These are phyloP conservation scores for Wallacemonas collosoma DNA, from an alignment of 208 protist genomes.

Conservation along the genomic window DNA sequence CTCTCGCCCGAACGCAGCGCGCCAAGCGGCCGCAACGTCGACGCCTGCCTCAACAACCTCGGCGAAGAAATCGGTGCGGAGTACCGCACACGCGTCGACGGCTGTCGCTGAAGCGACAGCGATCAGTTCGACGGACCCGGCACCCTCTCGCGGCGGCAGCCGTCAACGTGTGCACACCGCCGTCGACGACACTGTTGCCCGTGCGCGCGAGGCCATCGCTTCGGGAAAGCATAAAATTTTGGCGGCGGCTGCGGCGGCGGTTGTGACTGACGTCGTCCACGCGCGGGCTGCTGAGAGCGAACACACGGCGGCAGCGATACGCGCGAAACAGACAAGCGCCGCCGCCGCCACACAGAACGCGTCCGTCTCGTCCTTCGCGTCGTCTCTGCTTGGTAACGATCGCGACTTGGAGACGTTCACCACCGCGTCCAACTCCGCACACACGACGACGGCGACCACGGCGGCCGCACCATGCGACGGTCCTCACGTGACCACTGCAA, in stretches of 20 bases:
- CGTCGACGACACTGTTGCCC: neutral
- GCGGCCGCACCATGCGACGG: no score
- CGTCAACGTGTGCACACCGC: neutral
- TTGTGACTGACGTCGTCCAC: slow-evolving; percentile 7
- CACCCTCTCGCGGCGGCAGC: no score
- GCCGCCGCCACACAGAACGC: neutral
- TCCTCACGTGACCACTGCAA: no score
- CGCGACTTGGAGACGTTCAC: neutral
- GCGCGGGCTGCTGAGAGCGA: slow-evolving; percentile 3
- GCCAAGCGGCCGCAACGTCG: no score
- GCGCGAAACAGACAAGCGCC: neutral
- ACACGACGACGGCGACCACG: neutral
- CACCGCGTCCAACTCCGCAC: neutral
- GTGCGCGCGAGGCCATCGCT: neutral
- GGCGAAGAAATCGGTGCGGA: no score
- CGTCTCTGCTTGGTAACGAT: slow-evolving; percentile 2
- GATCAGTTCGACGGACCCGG: no score
- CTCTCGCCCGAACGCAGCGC: neutral
- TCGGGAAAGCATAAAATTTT: slow-evolving; percentile 12
- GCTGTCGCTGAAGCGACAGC: no score
- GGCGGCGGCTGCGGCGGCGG: slow-evolving; percentile 10
- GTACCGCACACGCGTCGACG: no score
- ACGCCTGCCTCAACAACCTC: no score
- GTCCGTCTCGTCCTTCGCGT: slow-evolving; percentile 8
- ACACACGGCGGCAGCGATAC: neutral